These are phyloP conservation scores for Oryza coarctata DNA, from an alignment of 176 grass and related monocot species.

Conservation along the genomic window DNA sequence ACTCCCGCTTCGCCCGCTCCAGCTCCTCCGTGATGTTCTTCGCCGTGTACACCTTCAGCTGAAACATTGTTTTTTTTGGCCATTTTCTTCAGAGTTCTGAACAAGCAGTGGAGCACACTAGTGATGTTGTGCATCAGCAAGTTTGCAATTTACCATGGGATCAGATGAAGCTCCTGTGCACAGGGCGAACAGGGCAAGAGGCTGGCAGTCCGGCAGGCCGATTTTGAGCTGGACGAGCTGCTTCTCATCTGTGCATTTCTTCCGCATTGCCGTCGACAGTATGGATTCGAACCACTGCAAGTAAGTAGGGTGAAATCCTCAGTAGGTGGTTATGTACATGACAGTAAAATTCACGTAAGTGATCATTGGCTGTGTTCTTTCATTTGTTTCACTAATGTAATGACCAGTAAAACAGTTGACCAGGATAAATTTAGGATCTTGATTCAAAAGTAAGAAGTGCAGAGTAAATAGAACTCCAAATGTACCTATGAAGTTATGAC, in stretches of 20 bases:
- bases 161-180: conserved; percentile 89
- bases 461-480: not conserved
- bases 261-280: conserved; percentile 64
- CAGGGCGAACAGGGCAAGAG: conserved; percentile 72
- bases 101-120: not conserved
- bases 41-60: conserved; percentile 83
- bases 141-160: conserved; percentile 51
- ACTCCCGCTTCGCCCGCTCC: conserved; percentile 82
- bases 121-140: not conserved
- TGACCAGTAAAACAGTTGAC: not conserved
- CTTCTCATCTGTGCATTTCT: conserved; percentile 80
- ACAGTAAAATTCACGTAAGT: not conserved
- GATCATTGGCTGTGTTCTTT: not conserved
- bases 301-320: not conserved
- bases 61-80: not conserved
- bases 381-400: not conserved
- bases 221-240: conserved; percentile 65
- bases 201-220: conserved; percentile 56
- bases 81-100: not conserved
- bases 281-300: conserved; percentile 88
- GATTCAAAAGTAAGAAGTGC: not conserved
- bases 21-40: conserved; percentile 76
- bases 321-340: too few species aligned
- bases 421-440: not conserved
- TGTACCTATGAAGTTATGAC: not conserved